Percentiles rank a stretch among this genome's conserved stretches.
These are phyloP conservation scores for Bjerkandera adusta DNA, from an alignment of 1,284 basidiomycete species.

Conservation along the genomic window DNA sequence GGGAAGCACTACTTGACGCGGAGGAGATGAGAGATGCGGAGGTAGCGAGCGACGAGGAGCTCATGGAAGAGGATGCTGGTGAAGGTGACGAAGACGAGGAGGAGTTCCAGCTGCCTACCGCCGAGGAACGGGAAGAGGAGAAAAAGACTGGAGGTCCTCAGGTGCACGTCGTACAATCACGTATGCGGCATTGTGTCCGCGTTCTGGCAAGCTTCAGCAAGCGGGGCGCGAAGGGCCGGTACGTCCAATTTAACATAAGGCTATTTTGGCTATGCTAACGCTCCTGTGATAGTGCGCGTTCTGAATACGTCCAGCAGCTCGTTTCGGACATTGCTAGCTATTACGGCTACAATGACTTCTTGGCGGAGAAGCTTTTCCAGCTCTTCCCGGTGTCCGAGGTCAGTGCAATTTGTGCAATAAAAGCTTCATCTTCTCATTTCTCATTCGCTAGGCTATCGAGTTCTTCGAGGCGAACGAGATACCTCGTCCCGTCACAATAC, in stretches of 20 bases:
- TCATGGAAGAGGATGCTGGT: constrained; percentile 54
- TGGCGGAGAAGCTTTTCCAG: constrained; percentile 92
- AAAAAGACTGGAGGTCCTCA: constrained; percentile 72
- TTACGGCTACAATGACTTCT: constrained; percentile 97
- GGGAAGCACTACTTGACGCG: constrained; percentile 65
- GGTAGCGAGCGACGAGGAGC: constrained; percentile 39
- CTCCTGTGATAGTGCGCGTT: constrained; percentile 58
- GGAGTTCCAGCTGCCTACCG: constrained; percentile 75
- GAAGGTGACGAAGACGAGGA: constrained; percentile 51
- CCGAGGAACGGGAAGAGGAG: constrained; percentile 81
- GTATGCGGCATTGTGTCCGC: constrained; percentile 87
- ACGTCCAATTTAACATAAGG: constrained; percentile 32
- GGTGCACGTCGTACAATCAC: constrained; percentile 80
- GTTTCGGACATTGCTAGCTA: constrained; percentile 89
- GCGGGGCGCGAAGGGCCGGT: constrained; percentile 72
- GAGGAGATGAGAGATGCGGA: constrained; percentile 66
- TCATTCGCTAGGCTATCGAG: constrained; percentile 79
- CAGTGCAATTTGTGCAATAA: constrained; percentile 21
- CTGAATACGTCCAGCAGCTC: constrained; percentile 90
- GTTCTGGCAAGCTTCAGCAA: constrained; percentile 77
- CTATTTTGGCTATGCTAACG: neutral
- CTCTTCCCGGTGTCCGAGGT: constrained; percentile 94
- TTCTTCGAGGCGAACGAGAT: constrained; percentile 99
- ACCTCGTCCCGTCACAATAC: constrained; percentile 95
- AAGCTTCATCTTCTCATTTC: constrained; percentile 10